Evolutionary conservation across 129 eudicot genomes (phyloP).

Genomic region (Flaveria sonorensis): DNA sequence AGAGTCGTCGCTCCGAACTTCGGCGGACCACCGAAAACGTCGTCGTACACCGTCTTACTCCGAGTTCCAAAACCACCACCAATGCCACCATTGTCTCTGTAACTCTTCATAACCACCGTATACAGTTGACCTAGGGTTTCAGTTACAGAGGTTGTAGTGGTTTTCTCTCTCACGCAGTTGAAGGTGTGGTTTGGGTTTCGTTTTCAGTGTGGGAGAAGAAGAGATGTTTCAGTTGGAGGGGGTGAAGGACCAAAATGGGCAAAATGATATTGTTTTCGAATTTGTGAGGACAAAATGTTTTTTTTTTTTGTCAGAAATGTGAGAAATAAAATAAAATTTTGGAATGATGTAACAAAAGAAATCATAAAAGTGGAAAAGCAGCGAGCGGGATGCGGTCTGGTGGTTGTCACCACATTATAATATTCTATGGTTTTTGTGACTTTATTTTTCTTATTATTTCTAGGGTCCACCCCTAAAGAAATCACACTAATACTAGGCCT

Average conservation of each 20-base stretch:
- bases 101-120: conserved; percentile 31
- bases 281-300: background rate
- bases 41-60: conserved; percentile 73
- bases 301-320: background rate
- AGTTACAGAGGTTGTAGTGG: background rate
- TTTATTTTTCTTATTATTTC: conserved; percentile 10
- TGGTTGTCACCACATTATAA: conserved; percentile 41
- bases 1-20: conserved; percentile 62
- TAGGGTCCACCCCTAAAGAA: conserved; percentile 22
- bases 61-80: conserved; percentile 33
- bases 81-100: conserved; percentile 41
- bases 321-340: conserved; percentile 19
- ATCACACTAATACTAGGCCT: background rate
- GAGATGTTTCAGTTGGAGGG: conserved; percentile 38
- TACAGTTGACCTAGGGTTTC: conserved; percentile 34
- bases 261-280: conserved; percentile 8
- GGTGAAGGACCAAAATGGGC: conserved; percentile 42
- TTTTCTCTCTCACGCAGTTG: conserved; percentile 37
- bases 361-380: conserved; percentile 16
- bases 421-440: conserved; percentile 24
- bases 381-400: conserved; percentile 18
- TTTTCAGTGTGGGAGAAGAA: conserved; percentile 23
- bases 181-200: conserved; percentile 32
- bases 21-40: conserved; percentile 80
- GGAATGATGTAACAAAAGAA: conserved; percentile 31